phyloP scores from a whole-genome alignment of 1,284 basidiomycete genomes.

The Kwoniella shivajii region DNA sequence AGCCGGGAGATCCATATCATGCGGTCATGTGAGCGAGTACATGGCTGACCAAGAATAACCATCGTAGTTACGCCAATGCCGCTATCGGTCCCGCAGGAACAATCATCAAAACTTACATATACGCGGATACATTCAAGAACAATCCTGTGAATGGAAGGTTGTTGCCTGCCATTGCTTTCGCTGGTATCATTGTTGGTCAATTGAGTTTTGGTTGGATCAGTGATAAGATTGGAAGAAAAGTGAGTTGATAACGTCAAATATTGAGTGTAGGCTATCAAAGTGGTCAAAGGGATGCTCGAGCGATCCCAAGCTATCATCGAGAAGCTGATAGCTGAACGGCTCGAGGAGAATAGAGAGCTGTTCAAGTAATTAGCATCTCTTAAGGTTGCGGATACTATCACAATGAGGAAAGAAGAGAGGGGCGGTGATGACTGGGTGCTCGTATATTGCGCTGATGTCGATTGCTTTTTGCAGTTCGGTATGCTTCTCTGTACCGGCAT shows the following conservation, averaged over 20 bases:
- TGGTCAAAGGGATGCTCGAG: too few species aligned
- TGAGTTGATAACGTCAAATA: slow-evolving; percentile 61
- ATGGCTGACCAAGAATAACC: not conserved
- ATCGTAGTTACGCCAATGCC: slow-evolving; percentile 69
- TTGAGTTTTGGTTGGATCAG: slow-evolving; percentile 65
- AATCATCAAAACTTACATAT: slow-evolving; percentile 71
- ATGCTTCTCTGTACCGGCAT: slow-evolving; percentile 70
- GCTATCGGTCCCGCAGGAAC: slow-evolving; percentile 62
- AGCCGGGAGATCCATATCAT: not conserved
- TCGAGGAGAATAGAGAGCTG: too few species aligned
- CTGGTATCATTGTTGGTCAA: slow-evolving; percentile 74
- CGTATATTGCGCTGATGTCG: too few species aligned
- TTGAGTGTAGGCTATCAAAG: too few species aligned
- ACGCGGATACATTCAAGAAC: slow-evolving; percentile 62
- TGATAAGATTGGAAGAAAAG: slow-evolving; percentile 84
- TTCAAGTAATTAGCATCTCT: not conserved
- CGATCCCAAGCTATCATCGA: too few species aligned
- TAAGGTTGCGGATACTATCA: too few species aligned
- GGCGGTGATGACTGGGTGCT: too few species aligned
- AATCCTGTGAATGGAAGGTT: slow-evolving; percentile 59
- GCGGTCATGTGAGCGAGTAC: not conserved
- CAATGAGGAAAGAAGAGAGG: too few species aligned
- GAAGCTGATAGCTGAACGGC: too few species aligned
- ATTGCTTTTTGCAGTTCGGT: slow-evolving; percentile 56
- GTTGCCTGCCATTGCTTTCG: slow-evolving; percentile 68